Base-by-base conservation (phyloP, 2,329 filamentous ascomycete genomes). In the Cladobotryum protrusum region DNA sequence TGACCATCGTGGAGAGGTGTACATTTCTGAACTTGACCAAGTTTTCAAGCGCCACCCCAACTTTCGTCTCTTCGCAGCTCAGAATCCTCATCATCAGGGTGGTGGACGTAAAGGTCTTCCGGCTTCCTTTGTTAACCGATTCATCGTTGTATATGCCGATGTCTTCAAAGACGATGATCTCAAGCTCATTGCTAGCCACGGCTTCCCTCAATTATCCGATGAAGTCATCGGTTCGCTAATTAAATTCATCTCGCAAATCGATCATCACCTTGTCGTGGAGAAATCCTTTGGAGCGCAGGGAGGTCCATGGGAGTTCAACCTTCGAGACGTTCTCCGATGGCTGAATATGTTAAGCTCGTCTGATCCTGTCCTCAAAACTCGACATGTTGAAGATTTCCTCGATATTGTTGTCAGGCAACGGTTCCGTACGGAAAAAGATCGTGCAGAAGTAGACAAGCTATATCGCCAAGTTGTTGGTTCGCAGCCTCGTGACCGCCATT, bases 61-160 rank as follows among this genome's bases (percentile, higher is more conserved):
- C 55, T 99, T 99, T 68, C 83, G 87, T n/a, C 80, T 99, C 1
- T 99, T 99, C 62, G 93, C 95, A 13, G 91, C 93, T 0, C 93
- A 99, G 65, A 99, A 99, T 63, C 93, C 93, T 8, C 93, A 99
- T 68, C 89, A 96, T 61, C 93, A 99, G 69, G 93, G 93, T 50
- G 92, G 93, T 55, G 93, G 93, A 9, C 82, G 93, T 59, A 99
- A 99, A 68, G 93, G 93, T 36, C 73, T 99, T 34, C 93, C 93
- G 1, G 87, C 87, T 50, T 97, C 93, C 1, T 99, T 99, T 61
- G 93, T 99, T 54, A 97, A 99, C 66, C 87, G 95, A 42, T 99
- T 99, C 66, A 93, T 95, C 35, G 92, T 99, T 15, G 95, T 99
- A 0, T 97, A 97, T 68, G 90, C 93, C 51, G 93, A 99, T 62